Conservation (phyloP, 1,284 basidiomycete genomes). For the Prillingera fragicola region DNA sequence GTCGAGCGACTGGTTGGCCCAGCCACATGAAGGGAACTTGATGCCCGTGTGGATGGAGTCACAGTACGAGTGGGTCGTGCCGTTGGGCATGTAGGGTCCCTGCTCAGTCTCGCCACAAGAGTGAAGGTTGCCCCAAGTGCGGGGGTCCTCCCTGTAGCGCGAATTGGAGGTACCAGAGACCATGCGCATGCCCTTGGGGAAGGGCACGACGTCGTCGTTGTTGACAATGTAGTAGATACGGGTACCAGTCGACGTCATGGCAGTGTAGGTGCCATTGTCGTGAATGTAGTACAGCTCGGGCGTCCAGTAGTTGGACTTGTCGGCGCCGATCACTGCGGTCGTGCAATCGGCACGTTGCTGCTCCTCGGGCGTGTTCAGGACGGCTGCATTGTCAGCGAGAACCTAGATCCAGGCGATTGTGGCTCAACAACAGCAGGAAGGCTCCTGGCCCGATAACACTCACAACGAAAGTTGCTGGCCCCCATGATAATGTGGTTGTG, state of each 20-base stretch:
- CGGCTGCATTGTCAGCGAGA: too few relatives aligned
- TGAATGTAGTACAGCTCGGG: slow-evolving; percentile 50
- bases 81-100: too few relatives aligned
- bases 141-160: background rate
- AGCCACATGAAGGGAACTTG: slow-evolving; percentile 49
- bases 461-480: slow-evolving; percentile 36
- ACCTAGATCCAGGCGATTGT: too few relatives aligned
- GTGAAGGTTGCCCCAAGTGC: background rate
- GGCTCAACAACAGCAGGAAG: too few relatives aligned
- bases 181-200: slow-evolving; percentile 50
- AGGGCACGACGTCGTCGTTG: slow-evolving; percentile 20
- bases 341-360: slow-evolving; percentile 26
- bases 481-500: slow-evolving; percentile 48
- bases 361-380: slow-evolving; percentile 13
- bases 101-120: background rate
- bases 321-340: slow-evolving; percentile 35
- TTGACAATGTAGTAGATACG: slow-evolving; percentile 42
- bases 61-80: background rate
- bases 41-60: slow-evolving; percentile 14
- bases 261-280: slow-evolving; percentile 22
- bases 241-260: slow-evolving; percentile 31
- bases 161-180: slow-evolving; percentile 43
- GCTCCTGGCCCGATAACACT: too few relatives aligned
- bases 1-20: slow-evolving; percentile 44
- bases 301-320: slow-evolving; percentile 51